phyloP scores from a whole-genome alignment of 495 filamentous ascomycete species.

The Pyrenula massariospora region DNA sequence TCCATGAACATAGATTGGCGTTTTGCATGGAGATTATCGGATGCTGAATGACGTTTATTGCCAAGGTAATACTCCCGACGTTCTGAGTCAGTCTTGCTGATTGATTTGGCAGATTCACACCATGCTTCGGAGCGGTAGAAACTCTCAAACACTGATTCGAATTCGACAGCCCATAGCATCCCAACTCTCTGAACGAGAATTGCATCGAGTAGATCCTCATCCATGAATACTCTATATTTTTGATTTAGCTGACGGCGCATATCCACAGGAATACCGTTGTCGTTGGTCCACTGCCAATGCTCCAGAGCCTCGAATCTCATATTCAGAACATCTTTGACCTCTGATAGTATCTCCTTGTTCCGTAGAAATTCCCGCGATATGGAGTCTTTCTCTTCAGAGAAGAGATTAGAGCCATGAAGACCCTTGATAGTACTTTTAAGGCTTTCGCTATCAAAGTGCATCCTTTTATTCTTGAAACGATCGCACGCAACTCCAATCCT shows the following conservation, averaged over 20 bases:
- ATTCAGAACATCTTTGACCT: slow-evolving; percentile 57
- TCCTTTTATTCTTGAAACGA: slow-evolving; percentile 8
- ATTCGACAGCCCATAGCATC: slow-evolving; percentile 43
- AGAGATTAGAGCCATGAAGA: slow-evolving; percentile 41
- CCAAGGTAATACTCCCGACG: slow-evolving; percentile 39
- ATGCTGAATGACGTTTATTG: neutral
- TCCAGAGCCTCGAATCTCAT: slow-evolving; percentile 49
- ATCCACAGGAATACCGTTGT: slow-evolving; percentile 38
- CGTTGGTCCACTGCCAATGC: slow-evolving; percentile 47
- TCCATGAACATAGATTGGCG: slow-evolving; percentile 27
- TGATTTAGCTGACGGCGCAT: slow-evolving; percentile 53
- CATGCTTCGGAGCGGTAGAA: slow-evolving; percentile 16
- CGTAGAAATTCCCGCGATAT: slow-evolving; percentile 48
- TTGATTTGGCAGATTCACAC: slow-evolving; percentile 19
- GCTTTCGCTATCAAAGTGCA: slow-evolving; percentile 24
- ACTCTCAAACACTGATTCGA: slow-evolving; percentile 28
- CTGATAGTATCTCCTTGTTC: slow-evolving; percentile 41
- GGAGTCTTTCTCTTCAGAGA: slow-evolving; percentile 44
- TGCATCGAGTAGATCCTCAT: slow-evolving; percentile 55
- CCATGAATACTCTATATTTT: slow-evolving; percentile 49
- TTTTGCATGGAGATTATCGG: slow-evolving; percentile 16
- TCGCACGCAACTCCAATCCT: slow-evolving; percentile 32
- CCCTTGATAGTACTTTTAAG: slow-evolving; percentile 42
- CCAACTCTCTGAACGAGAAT: slow-evolving; percentile 57
- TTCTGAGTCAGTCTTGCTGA: slow-evolving; percentile 30